Evolutionary conservation across 441 rosid species (phyloP), one percentile per base, ranked within the genome.

Genomic region (Eutrema salsugineum): DNA sequence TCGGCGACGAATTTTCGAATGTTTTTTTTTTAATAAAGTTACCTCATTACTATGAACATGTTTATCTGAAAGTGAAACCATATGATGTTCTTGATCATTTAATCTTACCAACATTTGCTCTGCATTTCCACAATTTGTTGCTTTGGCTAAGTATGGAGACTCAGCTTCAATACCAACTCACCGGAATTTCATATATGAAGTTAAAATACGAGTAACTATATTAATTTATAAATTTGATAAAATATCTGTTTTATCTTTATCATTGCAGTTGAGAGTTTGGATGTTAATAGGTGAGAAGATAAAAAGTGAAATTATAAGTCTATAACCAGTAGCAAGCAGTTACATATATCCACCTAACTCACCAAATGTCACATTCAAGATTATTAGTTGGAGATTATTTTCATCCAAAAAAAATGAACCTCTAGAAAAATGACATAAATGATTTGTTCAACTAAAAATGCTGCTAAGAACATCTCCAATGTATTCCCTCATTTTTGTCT

Each of bases 321-420:
- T 66, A 60, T 60, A 51, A 44, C 50, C 14, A 33, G 30, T 44
- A 62, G 56, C 30, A 76, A 56, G 75, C 75, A 63, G 67, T 33
- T 69, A 69, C 17, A 69, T 38, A 30, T 20, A 32, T 56, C 46
- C 62, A 76, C 75, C 76, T 63, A 76, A 69, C 49, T 63, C 42
- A 28, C 62, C 71, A 32, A 63, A 40, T 56, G 30, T 68, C 50
- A 46, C 65, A 63, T 63, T 75, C 43, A 19, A 28, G 19, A 69
- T 36, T 47, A 69, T 54, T 48, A 38, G 53, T 56, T 55, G 44
- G 58, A 36, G 48, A 58, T 36, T 35, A 28, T 68, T 54, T 68
- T 75, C 74, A 61, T 51, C 49, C 33, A 32, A 50, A 16, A 51
- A 16, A 6, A 8, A 55, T 30, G 43, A 66, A 50, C 28, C 7